Percentiles rank a stretch among this genome's conserved stretches.
Evolutionary conservation across 805 yeast genomes (phyloP).

Genomic region (Brettanomyces nanus): DNA sequence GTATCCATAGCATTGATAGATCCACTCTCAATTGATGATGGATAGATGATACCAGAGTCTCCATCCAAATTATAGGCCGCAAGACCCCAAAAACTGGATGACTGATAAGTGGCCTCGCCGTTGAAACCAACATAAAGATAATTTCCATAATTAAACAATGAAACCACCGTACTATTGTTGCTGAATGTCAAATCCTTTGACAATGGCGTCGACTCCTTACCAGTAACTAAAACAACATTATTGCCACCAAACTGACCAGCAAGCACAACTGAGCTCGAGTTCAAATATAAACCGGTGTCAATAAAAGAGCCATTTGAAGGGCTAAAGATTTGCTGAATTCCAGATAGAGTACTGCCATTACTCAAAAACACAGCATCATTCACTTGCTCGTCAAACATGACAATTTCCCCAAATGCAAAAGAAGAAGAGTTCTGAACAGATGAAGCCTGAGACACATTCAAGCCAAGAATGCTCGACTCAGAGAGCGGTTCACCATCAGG

Average conservation of each 20-base stretch:
- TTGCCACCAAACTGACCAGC: constrained; percentile 5
- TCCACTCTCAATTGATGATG: constrained; percentile 30
- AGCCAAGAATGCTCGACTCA: constrained; percentile 17
- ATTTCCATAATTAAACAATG: constrained; percentile 30
- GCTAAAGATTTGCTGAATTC: not conserved
- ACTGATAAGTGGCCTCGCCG: constrained; percentile 24
- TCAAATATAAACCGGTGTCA: constrained; percentile 34
- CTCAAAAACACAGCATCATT: constrained; percentile 11
- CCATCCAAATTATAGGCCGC: constrained; percentile 42
- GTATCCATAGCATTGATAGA: constrained; percentile 35
- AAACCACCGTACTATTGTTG: constrained; percentile 13
- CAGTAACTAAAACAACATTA: constrained; percentile 8
- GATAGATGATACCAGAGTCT: constrained; percentile 5
- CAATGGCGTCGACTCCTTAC: constrained; percentile 2
- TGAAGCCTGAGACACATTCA: constrained; percentile 18
- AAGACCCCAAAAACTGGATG: constrained; percentile 33
- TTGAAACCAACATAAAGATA: constrained; percentile 39
- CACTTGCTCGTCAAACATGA: constrained; percentile 13
- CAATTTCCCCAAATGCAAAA: constrained; percentile 14
- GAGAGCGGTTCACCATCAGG: constrained; percentile 29
- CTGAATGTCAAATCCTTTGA: constrained; percentile 12
- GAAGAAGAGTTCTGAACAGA: too few relatives aligned
- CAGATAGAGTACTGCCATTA: constrained; percentile 1
- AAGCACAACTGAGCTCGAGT: constrained; percentile 41
- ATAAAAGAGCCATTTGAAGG: constrained; percentile 1